Conservation (phyloP, 345 rosid species). For the Schrenkiella parvula region DNA sequence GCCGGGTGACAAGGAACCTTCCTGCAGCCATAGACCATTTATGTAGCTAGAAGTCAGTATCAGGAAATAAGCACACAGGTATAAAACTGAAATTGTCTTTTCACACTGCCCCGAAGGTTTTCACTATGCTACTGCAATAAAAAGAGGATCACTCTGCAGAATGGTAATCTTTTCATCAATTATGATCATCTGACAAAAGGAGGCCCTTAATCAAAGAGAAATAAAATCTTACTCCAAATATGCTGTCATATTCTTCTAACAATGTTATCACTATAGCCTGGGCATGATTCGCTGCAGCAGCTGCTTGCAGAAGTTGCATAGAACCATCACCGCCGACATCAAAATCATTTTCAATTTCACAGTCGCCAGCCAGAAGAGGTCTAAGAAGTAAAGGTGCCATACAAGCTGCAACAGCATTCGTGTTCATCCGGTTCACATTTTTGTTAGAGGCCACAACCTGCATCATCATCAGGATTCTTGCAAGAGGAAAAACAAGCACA, state of each 20-base stretch:
- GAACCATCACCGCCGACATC: constrained; percentile 97
- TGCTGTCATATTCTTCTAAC: constrained; percentile 75
- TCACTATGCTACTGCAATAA: neutral
- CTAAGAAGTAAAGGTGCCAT: constrained; percentile 99
- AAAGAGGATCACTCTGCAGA: neutral
- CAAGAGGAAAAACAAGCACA: constrained; percentile 29
- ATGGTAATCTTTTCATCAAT: neutral
- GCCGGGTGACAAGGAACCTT: constrained; percentile 65
- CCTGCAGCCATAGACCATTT: constrained; percentile 51
- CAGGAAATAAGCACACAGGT: constrained; percentile 13
- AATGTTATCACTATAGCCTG: constrained; percentile 93
- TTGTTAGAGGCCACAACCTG: constrained; percentile 75
- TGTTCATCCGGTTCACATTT: constrained; percentile 82
- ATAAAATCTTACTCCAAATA: constrained; percentile 71
- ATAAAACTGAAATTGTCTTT: neutral
- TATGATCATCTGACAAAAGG: neutral
- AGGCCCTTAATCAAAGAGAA: neutral
- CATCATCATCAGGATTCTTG: constrained; percentile 94
- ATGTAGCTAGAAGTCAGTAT: constrained; percentile 28
- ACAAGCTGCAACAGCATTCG: constrained; percentile 98
- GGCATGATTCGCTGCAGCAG: constrained; percentile 99
- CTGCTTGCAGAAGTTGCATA: constrained; percentile 91
- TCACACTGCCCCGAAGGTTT: constrained; percentile 7
- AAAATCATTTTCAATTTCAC: constrained; percentile 87
- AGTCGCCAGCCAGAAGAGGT: constrained; percentile 93